These are phyloP conservation scores for Durotheca rogersii DNA, from an alignment of 495 filamentous ascomycete species.

Conservation along the genomic window DNA sequence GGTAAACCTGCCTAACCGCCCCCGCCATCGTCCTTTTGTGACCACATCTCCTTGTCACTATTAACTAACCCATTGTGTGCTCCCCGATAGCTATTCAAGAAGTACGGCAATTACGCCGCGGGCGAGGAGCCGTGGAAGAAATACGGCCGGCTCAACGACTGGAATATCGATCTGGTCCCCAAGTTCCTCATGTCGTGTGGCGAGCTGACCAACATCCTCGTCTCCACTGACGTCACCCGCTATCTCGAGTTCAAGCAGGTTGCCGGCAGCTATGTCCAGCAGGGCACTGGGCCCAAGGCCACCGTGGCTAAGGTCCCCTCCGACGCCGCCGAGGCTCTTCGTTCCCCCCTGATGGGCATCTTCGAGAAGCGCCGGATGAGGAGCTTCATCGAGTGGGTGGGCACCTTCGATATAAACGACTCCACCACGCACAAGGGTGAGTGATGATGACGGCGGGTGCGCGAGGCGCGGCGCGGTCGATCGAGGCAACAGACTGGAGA, in stretches of 20 bases:
- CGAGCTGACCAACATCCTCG: slow-evolving; percentile 95
- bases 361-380: slow-evolving; percentile 98
- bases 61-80: slow-evolving; percentile 31
- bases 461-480: no score
- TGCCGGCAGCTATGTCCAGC: slow-evolving; percentile 95
- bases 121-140: slow-evolving; percentile 97
- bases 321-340: slow-evolving; percentile 85
- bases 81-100: slow-evolving; percentile 77
- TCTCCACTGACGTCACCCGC: slow-evolving; percentile 93
- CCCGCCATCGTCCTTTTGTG: slow-evolving; percentile 15
- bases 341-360: slow-evolving; percentile 91
- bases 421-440: slow-evolving; percentile 82
- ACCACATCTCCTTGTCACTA: neutral
- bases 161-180: slow-evolving; percentile 98
- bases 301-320: slow-evolving; percentile 96
- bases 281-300: slow-evolving; percentile 73
- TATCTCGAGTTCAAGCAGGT: slow-evolving; percentile 99
- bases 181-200: slow-evolving; percentile 99
- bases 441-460: slow-evolving; percentile 24
- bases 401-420: slow-evolving; percentile 82
- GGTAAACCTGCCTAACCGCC: slow-evolving; percentile 52
- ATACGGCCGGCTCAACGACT: slow-evolving; percentile 94
- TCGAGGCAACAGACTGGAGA: no score
- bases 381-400: slow-evolving; percentile 96
- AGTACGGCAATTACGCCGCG: slow-evolving; percentile 76